These are phyloP conservation scores for Neoarthrinium moseri DNA, from an alignment of 2,329 filamentous ascomycete genomes.

Conservation along the genomic window DNA sequence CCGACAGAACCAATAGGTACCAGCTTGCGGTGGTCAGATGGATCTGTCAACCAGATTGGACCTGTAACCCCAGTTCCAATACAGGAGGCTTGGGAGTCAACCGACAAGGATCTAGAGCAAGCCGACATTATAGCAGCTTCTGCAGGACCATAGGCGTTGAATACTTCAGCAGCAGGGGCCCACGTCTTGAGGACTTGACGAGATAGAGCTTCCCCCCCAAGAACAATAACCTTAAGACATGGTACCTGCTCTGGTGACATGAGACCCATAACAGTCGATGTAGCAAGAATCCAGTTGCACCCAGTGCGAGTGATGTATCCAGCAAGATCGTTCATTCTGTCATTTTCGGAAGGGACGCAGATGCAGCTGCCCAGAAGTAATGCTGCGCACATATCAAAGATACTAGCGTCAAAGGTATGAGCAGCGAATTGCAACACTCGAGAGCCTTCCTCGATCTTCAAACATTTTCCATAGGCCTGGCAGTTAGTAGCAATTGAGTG, in stretches of 20 bases:
- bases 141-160: conserved; percentile 23
- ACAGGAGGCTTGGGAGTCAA: not conserved
- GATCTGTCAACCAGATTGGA: conserved; percentile 2
- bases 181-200: conserved; percentile 19
- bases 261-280: conserved; percentile 24
- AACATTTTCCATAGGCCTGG: conserved; percentile 4
- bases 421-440: conserved; percentile 29
- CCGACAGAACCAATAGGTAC: conserved; percentile 7
- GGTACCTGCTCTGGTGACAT: conserved; percentile 22
- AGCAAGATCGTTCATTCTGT: conserved; percentile 35
- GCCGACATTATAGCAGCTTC: conserved; percentile 14
- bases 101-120: not conserved
- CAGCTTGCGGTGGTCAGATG: not conserved
- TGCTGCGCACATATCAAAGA: conserved; percentile 37
- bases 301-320: conserved; percentile 22
- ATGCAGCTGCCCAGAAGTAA: conserved; percentile 37
- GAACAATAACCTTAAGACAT: conserved; percentile 18
- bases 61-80: conserved; percentile 1
- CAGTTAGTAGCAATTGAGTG: conserved; percentile 9
- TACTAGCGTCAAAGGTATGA: conserved; percentile 39
- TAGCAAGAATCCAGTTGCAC: conserved; percentile 24
- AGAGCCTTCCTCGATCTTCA: conserved; percentile 17
- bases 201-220: conserved; percentile 25
- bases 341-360: conserved; percentile 37
- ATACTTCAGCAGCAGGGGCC: conserved; percentile 17